Conservation (phyloP, 129 eudicot genomes). For the Arctium minus region DNA sequence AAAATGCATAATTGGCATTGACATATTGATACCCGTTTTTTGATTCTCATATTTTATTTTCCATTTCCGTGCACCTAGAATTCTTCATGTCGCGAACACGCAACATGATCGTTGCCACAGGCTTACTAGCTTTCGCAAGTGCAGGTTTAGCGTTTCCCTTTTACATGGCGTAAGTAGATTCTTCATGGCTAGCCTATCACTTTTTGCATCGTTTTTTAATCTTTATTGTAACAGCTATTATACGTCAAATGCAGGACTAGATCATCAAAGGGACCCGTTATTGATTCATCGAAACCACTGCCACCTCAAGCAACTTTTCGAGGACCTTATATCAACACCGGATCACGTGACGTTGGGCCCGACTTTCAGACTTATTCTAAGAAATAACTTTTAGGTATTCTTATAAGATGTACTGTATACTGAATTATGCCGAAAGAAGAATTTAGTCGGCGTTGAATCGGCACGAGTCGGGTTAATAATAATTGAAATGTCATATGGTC, state of each 20-base stretch:
- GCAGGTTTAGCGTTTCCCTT: conserved; percentile 94
- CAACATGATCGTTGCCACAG: conserved; percentile 67
- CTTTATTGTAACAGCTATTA: background rate
- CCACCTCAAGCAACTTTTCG: conserved; percentile 99
- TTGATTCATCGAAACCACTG: conserved; percentile 87
- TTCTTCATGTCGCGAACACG: conserved; percentile 76
- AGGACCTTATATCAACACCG: conserved; percentile 95
- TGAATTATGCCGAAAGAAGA: background rate
- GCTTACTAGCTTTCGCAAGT: conserved; percentile 79
- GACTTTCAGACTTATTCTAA: conserved; percentile 69
- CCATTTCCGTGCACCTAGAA: background rate
- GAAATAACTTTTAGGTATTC: conserved; percentile 36
- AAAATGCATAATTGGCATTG: background rate
- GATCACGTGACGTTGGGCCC: conserved; percentile 99
- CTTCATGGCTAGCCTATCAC: background rate
- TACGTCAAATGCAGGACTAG: conserved; percentile 41
- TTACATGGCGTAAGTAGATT: conserved; percentile 85
- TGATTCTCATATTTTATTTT: conserved; percentile 19
- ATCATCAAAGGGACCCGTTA: conserved; percentile 76
- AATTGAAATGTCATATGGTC: background rate
- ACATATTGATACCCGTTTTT: conserved; percentile 1
- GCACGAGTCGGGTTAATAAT: background rate
- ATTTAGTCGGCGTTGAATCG: background rate
- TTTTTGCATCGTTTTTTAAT: background rate
- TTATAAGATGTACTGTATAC: conserved; percentile 7